Evolutionary conservation across 225 moss, liverwort and hornwort species (phyloP).

Genomic region (Asterella californica): DNA sequence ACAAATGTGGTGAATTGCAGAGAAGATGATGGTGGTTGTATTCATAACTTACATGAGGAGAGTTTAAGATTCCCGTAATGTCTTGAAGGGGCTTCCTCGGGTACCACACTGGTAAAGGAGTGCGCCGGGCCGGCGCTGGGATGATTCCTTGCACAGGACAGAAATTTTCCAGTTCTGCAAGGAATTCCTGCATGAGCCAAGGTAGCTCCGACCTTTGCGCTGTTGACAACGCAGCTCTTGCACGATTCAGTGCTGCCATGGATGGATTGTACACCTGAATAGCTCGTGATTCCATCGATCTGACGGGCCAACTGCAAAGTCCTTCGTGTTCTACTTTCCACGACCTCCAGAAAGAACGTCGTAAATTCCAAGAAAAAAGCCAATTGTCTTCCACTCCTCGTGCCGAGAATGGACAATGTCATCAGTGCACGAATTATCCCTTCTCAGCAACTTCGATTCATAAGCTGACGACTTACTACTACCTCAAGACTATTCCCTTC

Average conservation of each 20-base stretch:
- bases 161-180: constrained; percentile 26
- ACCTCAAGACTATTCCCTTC: background rate
- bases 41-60: constrained; percentile 19
- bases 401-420: background rate
- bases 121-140: constrained; percentile 12
- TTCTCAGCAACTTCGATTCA: background rate
- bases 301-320: background rate
- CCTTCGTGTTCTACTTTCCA: background rate
- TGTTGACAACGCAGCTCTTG: background rate
- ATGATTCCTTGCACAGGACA: constrained; percentile 14
- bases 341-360: too few species aligned
- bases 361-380: background rate
- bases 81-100: constrained; percentile 42
- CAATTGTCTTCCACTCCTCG: background rate
- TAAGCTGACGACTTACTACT: background rate
- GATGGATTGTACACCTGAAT: constrained; percentile 17
- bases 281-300: constrained; percentile 2
- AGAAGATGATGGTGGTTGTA: too few species aligned
- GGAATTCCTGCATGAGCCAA: constrained; percentile 4
- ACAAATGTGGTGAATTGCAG: too few species aligned
- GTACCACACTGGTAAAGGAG: constrained; percentile 40
- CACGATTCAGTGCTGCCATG: background rate
- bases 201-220: background rate
- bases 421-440: background rate
- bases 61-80: constrained; percentile 32